Base-by-base conservation (phyloP, 176 grass and related monocot species). In the Ensete glaucum region DNA sequence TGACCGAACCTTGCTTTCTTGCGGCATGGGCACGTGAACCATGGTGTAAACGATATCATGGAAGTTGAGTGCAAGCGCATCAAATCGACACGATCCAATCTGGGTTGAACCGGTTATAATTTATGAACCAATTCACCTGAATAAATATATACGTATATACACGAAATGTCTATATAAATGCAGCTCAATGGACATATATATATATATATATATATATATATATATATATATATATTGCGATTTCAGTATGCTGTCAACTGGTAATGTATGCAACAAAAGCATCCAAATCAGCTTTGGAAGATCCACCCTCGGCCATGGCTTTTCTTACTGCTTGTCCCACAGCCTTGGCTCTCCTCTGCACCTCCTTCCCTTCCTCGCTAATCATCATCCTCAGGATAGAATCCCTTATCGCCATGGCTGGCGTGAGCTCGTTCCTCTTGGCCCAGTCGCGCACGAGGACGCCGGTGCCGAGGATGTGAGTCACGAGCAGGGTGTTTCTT, bases 401-500 rank as follows among this genome's bases (percentile, higher is more conserved):
- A 23, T 11, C 53, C 52, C 25, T 26, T 2, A 74, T 24, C 24
- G 53, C 53, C 5, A 13, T 53, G 14, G 72, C 72, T 22, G 53
- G 23, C 14, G 26, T 19, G 23, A 57, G 23, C 72, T 74, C 53
- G 23, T 17, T 27, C 72, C 72, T 19, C 53, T 3, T 14, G 11
- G 21, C 72, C 72, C 72, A 74, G 13, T 16, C 72, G 15, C 72
- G 72, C 13, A 16, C 72, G 14, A 17, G 13, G 12, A 74, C 15
- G 23, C 53, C 72, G 13, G 24, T 34, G 23, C 54, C 48, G 53
- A 74, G 72, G 12, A 74, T 24, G 23, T 56, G n/a, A 2, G 72
- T 16, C 15, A 90, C 73, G 2, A 92, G 79, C 79, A 83, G 82
- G 14, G 91, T 79, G 72, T 96, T 85, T 73, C 80, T 80, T 3